Conservation (phyloP, 139 green algal genomes). For the Chlamydomonas sp. region DNA sequence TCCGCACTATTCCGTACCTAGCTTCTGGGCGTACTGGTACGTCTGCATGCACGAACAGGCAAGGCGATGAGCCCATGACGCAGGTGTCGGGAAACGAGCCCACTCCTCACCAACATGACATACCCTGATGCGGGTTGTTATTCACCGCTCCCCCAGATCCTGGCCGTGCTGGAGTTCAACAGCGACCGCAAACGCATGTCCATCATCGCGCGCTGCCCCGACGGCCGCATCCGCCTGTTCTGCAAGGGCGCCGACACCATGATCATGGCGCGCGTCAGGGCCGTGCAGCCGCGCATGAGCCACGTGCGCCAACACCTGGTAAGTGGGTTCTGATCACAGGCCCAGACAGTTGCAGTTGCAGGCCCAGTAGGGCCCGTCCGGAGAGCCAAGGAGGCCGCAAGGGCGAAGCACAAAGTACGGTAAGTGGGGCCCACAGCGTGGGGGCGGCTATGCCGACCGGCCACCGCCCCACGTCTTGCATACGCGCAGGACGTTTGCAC, state of each 20-base stretch:
- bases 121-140: background rate
- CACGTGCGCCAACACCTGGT: slow-evolving; percentile 46
- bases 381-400: no score
- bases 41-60: no score
- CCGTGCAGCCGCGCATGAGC: slow-evolving; percentile 8
- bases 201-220: slow-evolving; percentile 60
- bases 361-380: no score
- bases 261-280: slow-evolving; percentile 67
- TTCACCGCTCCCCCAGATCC: slow-evolving; percentile 59
- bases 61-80: no score
- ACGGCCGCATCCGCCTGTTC: slow-evolving; percentile 81
- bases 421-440: background rate
- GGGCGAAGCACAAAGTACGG: no score
- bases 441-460: background rate
- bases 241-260: slow-evolving; percentile 93
- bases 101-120: slow-evolving; percentile 1
- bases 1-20: no score
- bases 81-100: background rate
- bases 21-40: no score
- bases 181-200: slow-evolving; percentile 84
- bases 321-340: background rate
- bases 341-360: no score
- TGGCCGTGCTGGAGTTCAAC: slow-evolving; percentile 96
- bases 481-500: no score
- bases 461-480: no score